These are phyloP conservation scores for Penstemon newberryi DNA, from an alignment of 257 asterid genomes.

Conservation along the genomic window DNA sequence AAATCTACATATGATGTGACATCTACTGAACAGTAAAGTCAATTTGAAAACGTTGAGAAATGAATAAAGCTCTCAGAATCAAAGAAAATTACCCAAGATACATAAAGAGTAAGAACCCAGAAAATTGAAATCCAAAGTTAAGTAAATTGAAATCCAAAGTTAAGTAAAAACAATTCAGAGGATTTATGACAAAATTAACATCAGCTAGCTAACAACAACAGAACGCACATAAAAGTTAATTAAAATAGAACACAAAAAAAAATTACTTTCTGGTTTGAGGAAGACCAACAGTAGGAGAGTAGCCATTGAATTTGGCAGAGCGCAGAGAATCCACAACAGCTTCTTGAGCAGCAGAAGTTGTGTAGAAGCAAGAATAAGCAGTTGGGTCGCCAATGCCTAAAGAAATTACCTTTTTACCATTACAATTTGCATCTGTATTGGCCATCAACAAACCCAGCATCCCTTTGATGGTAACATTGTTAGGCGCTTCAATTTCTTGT, in stretches of 20 bases:
- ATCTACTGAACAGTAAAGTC: too few species aligned
- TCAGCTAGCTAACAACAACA: neutral
- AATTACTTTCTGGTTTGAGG: conserved; percentile 76
- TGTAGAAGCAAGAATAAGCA: conserved; percentile 61
- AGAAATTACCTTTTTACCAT: conserved; percentile 50
- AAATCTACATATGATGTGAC: too few species aligned
- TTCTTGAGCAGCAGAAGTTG: conserved; percentile 54
- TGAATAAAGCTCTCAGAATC: too few species aligned
- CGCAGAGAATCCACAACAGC: conserved; percentile 57
- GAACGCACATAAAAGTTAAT: neutral
- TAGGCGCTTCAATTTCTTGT: conserved; percentile 43
- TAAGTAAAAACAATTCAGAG: neutral
- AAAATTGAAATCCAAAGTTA: conserved; percentile 11
- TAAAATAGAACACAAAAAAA: neutral
- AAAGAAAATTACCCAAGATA: neutral
- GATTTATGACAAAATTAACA: neutral
- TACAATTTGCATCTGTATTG: conserved; percentile 25
- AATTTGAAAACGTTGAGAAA: too few species aligned
- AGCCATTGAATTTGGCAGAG: conserved; percentile 77
- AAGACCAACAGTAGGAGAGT: conserved; percentile 80
- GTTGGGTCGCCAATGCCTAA: conserved; percentile 91
- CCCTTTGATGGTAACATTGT: conserved; percentile 70
- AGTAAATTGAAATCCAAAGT: conserved; percentile 12
- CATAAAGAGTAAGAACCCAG: neutral
- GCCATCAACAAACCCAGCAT: conserved; percentile 61